A percentile compares a stretch with the other conserved stretches of the same genome.
Conservation (phyloP, 2,329 filamentous ascomycete species). For the Drechslera avenae region DNA sequence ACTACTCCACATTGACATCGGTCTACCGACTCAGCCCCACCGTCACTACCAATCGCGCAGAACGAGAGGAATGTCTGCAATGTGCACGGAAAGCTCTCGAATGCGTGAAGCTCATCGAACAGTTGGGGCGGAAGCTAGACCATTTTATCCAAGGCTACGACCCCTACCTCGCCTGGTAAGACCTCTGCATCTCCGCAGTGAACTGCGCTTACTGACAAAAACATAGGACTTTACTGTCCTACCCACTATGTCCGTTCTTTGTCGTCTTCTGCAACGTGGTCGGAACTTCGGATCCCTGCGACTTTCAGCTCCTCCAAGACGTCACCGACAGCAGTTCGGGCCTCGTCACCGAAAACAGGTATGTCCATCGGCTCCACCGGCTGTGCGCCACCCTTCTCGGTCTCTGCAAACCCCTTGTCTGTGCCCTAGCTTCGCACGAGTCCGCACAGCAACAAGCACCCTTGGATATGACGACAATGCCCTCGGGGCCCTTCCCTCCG, state of each 20-base stretch:
- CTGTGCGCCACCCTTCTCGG: constrained; percentile 37
- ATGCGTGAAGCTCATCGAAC: constrained; percentile 33
- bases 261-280: constrained; percentile 47
- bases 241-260: constrained; percentile 43
- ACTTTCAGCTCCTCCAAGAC: constrained; percentile 40
- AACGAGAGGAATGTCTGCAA: constrained; percentile 40
- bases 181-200: background rate
- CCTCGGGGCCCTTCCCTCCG: background rate
- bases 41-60: constrained; percentile 32
- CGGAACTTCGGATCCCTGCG: constrained; percentile 37
- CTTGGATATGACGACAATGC: background rate
- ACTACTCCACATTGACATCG: constrained; percentile 39
- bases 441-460: background rate
- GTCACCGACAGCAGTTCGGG: constrained; percentile 36
- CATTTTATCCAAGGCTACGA: constrained; percentile 41
- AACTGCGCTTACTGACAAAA: constrained; percentile 9
- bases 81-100: constrained; percentile 41
- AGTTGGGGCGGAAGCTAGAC: constrained; percentile 27
- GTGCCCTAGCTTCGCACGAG: background rate
- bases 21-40: constrained; percentile 40
- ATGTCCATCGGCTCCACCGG: constrained; percentile 34
- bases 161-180: constrained; percentile 39
- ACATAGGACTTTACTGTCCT: constrained; percentile 41
- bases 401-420: constrained; percentile 39
- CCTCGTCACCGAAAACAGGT: constrained; percentile 38